These are phyloP conservation scores for Musa balbisiana DNA, from an alignment of 202 grass and related monocot species.

Conservation along the genomic window DNA sequence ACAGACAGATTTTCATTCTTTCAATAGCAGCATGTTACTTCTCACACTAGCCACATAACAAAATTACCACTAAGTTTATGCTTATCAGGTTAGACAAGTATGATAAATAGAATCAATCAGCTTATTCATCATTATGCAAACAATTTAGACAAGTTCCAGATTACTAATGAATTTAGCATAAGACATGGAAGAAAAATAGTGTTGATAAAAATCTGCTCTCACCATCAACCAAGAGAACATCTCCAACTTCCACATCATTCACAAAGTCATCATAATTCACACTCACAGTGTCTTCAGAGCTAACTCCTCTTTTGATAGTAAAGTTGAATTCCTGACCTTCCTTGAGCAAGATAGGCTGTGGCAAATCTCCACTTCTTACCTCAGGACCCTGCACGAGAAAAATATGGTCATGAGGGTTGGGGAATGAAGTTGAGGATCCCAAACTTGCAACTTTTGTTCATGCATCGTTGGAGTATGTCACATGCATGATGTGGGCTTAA, in stretches of 20 bases:
- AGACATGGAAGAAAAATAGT: constrained; percentile 16
- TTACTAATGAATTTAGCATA: neutral
- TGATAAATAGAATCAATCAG: too few species aligned
- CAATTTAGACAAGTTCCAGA: too few species aligned
- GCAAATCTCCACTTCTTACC: constrained; percentile 90
- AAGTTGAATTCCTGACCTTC: constrained; percentile 89
- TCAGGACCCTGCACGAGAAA: constrained; percentile 59
- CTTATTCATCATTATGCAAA: too few species aligned
- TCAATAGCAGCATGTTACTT: too few species aligned
- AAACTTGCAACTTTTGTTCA: too few species aligned
- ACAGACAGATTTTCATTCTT: too few species aligned
- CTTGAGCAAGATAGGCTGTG: constrained; percentile 71
- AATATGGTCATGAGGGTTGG: neutral
- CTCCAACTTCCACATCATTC: constrained; percentile 38
- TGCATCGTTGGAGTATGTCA: too few species aligned
- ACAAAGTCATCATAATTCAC: constrained; percentile 71
- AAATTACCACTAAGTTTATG: neutral
- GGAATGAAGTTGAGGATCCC: too few species aligned
- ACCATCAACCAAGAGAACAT: constrained; percentile 88
- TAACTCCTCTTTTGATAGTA: constrained; percentile 73
- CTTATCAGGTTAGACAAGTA: too few species aligned
- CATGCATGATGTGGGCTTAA: too few species aligned
- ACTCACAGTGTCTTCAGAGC: constrained; percentile 62
- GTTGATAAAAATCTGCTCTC: constrained; percentile 22
- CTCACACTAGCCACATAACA: too few species aligned